Evolutionary conservation across 1,139 yeast species (phyloP).

Genomic region (Yamadazyma aaseri): DNA sequence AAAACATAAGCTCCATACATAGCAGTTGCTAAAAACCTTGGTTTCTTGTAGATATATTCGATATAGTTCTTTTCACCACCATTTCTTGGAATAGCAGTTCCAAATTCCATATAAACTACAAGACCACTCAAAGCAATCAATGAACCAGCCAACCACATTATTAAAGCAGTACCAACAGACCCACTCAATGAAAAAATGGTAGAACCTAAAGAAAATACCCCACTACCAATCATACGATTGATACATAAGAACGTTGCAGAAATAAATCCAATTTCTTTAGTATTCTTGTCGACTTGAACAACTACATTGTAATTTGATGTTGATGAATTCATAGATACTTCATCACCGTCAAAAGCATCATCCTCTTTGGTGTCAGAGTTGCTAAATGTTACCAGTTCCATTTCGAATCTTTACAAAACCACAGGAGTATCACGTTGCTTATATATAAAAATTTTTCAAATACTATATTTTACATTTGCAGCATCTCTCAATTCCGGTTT

Average conservation of each 20-base stretch:
- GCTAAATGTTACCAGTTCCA: constrained; percentile 1
- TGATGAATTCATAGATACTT: constrained; percentile 19
- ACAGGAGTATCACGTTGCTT: too few species aligned
- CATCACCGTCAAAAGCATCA: constrained; percentile 8
- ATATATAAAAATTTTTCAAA: background rate
- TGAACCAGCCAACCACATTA: constrained; percentile 79
- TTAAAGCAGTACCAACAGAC: constrained; percentile 69
- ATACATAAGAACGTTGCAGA: constrained; percentile 70
- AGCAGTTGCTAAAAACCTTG: constrained; percentile 67
- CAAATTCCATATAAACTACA: constrained; percentile 79
- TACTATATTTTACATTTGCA: background rate
- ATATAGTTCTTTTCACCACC: constrained; percentile 89
- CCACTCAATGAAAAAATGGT: constrained; percentile 68
- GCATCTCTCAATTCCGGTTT: background rate
- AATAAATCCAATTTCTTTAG: constrained; percentile 59
- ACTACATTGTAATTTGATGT: constrained; percentile 25
- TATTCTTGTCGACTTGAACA: constrained; percentile 50
- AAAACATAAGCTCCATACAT: constrained; percentile 77
- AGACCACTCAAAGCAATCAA: constrained; percentile 72
- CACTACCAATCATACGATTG: constrained; percentile 86
- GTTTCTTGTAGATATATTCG: constrained; percentile 68
- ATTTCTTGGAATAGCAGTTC: constrained; percentile 78
- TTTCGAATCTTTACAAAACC: too few species aligned
- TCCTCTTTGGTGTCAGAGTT: too few species aligned
- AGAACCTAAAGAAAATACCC: constrained; percentile 84